Conservation (phyloP, 2,329 filamentous ascomycete species). For the Cladosporium sp. region DNA sequence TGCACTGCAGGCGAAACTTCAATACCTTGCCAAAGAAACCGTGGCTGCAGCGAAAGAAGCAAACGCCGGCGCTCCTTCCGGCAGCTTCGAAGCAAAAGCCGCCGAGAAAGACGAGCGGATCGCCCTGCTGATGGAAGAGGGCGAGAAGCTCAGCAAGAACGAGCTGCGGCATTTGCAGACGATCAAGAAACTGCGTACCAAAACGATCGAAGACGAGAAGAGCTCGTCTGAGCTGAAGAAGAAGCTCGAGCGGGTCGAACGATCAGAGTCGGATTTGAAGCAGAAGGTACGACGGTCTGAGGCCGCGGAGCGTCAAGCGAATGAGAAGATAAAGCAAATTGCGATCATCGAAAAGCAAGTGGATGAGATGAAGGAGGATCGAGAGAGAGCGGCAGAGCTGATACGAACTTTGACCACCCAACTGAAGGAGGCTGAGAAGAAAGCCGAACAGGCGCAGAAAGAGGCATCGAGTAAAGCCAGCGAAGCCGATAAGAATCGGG, state of each 20-base stretch:
- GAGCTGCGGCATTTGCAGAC: slow-evolving; percentile 80
- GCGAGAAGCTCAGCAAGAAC: slow-evolving; percentile 77
- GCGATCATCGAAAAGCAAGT: slow-evolving; percentile 50
- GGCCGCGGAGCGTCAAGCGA: slow-evolving; percentile 52
- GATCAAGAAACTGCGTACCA: slow-evolving; percentile 71
- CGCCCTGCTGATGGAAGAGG: slow-evolving; percentile 85
- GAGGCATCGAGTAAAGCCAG: slow-evolving; percentile 65
- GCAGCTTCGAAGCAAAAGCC: slow-evolving; percentile 70
- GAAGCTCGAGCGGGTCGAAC: slow-evolving; percentile 63
- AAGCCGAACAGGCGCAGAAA: slow-evolving; percentile 62
- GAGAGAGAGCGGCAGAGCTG: slow-evolving; percentile 48
- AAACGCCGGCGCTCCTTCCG: slow-evolving; percentile 57
- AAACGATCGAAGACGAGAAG: slow-evolving; percentile 50
- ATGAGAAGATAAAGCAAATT: slow-evolving; percentile 56
- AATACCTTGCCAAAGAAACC: slow-evolving; percentile 79
- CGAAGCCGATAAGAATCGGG: slow-evolving; percentile 58
- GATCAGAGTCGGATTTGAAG: slow-evolving; percentile 56
- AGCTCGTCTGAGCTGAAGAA: slow-evolving; percentile 48
- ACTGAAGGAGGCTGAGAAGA: slow-evolving; percentile 62
- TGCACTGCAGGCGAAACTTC: slow-evolving; percentile 83
- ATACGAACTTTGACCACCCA: slow-evolving; percentile 68
- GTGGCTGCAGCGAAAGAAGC: slow-evolving; percentile 70
- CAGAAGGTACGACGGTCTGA: slow-evolving; percentile 60
- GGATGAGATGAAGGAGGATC: slow-evolving; percentile 29
- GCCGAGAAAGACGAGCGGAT: slow-evolving; percentile 90